Percentiles rank a stretch among this genome's conserved stretches.
These are phyloP conservation scores for Testicularia cyperi DNA, from an alignment of 1,284 basidiomycete species.

Conservation along the genomic window DNA sequence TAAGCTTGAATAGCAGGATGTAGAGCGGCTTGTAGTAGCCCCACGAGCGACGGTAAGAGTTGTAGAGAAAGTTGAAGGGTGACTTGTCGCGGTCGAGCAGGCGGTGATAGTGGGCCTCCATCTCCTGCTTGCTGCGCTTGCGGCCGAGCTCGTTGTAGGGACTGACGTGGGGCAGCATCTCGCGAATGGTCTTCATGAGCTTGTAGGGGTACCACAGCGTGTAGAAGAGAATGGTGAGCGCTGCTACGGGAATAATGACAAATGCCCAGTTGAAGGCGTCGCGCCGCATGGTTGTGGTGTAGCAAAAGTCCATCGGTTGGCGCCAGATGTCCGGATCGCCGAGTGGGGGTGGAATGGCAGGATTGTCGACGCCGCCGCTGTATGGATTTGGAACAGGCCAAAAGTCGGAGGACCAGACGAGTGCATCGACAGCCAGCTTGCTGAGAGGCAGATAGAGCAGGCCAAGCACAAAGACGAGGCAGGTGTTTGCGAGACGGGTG, in stretches of 20 bases:
- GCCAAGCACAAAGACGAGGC: conserved; percentile 45
- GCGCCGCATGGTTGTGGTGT: conserved; percentile 67
- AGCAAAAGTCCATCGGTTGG: conserved; percentile 75
- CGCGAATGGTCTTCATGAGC: conserved; percentile 66
- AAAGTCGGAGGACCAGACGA: conserved; percentile 53
- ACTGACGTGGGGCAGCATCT: conserved; percentile 70
- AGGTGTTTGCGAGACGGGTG: conserved; percentile 46
- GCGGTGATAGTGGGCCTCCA: conserved; percentile 74
- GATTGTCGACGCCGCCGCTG: conserved; percentile 62
- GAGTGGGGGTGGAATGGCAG: conserved; percentile 63
- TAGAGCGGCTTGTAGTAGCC: conserved; percentile 57
- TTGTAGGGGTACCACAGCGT: conserved; percentile 74
- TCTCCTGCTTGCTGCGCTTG: conserved; percentile 65
- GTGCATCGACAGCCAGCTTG: conserved; percentile 50
- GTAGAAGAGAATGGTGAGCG: conserved; percentile 66
- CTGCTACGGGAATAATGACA: conserved; percentile 67
- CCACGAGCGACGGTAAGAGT: conserved; percentile 63
- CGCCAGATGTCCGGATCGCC: conserved; percentile 63
- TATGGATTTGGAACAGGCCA: conserved; percentile 67
- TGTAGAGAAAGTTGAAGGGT: conserved; percentile 74
- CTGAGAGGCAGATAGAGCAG: conserved; percentile 51
- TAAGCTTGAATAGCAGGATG: conserved; percentile 67
- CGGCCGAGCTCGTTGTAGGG: conserved; percentile 72
- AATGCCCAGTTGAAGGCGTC: conserved; percentile 75
- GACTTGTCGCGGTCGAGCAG: conserved; percentile 69